Percentiles rank a stretch among this genome's conserved stretches.
Conservation (phyloP, 179 eudicot species). For the Beta lomatogona region DNA sequence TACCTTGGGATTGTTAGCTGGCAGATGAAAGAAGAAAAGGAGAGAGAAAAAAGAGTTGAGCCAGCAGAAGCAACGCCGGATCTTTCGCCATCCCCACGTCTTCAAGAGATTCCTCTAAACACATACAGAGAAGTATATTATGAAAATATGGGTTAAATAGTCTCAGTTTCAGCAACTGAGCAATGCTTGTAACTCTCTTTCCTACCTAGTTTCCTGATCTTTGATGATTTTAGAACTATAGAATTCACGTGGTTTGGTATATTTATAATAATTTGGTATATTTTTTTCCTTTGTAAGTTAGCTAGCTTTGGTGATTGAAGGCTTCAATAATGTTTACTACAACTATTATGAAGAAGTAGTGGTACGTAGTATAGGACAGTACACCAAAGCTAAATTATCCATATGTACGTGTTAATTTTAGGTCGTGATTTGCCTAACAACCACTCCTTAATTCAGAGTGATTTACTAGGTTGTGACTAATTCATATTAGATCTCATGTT, state of each 20-base stretch:
- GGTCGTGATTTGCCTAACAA: too few species aligned
- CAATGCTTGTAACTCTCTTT: constrained; percentile 19
- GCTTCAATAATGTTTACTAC: neutral
- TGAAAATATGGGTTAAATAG: constrained; percentile 12
- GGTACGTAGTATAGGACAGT: constrained; percentile 1
- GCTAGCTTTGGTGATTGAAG: constrained; percentile 2
- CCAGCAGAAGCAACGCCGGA: constrained; percentile 70
- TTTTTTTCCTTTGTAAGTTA: constrained; percentile 9
- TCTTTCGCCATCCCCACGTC: constrained; percentile 63
- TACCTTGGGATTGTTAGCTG: constrained; percentile 69
- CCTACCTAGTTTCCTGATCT: constrained; percentile 32
- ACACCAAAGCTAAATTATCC: neutral
- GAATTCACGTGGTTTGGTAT: constrained; percentile 30
- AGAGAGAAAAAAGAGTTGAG: constrained; percentile 19
- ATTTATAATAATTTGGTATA: constrained; percentile 32
- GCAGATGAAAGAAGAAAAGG: constrained; percentile 37
- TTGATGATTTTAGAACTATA: constrained; percentile 24
- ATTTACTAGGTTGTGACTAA: too few species aligned
- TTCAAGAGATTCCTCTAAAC: constrained; percentile 28
- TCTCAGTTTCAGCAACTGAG: constrained; percentile 29
- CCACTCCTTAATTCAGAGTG: too few species aligned
- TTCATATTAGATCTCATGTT: too few species aligned
- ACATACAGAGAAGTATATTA: neutral
- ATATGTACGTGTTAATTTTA: too few species aligned
- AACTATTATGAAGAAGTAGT: too few species aligned